These are phyloP conservation scores for Fusarium cicatricum DNA, from an alignment of 2,329 filamentous ascomycete species.

Conservation along the genomic window DNA sequence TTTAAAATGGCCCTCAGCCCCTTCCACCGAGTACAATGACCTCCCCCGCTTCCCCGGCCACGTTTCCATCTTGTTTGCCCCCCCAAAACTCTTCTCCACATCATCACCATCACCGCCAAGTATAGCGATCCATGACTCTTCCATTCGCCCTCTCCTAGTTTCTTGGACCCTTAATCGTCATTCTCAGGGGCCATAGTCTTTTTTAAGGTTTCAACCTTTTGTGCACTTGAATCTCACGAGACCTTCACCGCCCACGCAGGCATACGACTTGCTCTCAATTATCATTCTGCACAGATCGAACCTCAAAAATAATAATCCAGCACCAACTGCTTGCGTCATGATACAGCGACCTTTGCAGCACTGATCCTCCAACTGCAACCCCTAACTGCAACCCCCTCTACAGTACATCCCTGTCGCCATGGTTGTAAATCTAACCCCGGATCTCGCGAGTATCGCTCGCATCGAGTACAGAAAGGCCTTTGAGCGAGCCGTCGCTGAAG, in stretches of 20 bases:
- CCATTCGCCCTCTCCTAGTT: constrained; percentile 7
- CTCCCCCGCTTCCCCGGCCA: too few species aligned
- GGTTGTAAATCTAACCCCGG: constrained; percentile 7
- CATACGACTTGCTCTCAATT: neutral
- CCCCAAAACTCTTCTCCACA: constrained; percentile 20
- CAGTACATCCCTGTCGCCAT: constrained; percentile 12
- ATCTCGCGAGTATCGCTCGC: constrained; percentile 42
- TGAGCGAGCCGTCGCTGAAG: constrained; percentile 47
- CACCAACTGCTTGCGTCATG: constrained; percentile 21
- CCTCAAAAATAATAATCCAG: neutral
- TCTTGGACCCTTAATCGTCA: neutral
- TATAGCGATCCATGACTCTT: constrained; percentile 26
- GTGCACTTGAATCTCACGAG: neutral
- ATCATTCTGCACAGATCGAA: neutral
- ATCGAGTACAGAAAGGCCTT: constrained; percentile 50
- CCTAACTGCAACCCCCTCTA: too few species aligned
- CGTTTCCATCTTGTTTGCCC: neutral
- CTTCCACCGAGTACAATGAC: too few species aligned
- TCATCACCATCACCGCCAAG: constrained; percentile 8
- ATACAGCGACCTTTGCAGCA: constrained; percentile 2
- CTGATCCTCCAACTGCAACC: constrained; percentile 15
- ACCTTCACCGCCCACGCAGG: neutral
- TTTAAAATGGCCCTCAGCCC: neutral
- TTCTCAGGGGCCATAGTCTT: neutral
- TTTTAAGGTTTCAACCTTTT: neutral